Evolutionary conservation across 352 stramenopile genomes (phyloP), one percentile per base, ranked within the genome.

Genomic region (Globisporangium splendens): DNA sequence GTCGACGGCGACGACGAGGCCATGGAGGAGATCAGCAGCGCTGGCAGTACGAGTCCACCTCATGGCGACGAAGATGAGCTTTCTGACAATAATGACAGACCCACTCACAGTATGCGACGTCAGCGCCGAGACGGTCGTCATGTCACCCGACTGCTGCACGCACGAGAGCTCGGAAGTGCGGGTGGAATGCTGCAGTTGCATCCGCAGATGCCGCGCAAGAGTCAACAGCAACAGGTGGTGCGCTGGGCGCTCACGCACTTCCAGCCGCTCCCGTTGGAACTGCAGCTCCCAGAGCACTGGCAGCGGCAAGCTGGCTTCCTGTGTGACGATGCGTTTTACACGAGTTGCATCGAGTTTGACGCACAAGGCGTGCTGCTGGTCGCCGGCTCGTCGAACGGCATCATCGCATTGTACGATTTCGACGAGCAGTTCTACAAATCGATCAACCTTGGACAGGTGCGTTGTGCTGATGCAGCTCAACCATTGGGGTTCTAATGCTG

Each of bases 371-470:
- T 88, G 21, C 51, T 93, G 50, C 72, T 93, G 10, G 76, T 72
- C 35, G 77, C 70, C 0, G 83, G 83, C 0, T 72, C 79, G 17
- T 90, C 77, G 17, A 87, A 87, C 48, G 83, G 83, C 22, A 71
- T 86, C 42, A 65, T 93, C 15, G 78, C 81, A 6, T 63, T 93
- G 24, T 93, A 82, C 61, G 83, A 93, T 63, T 93, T 89, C 58
- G 83, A 93, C 62, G 82, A 89, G 48, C 66, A 88, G 33, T 89
- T 84, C 28, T 68, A 88, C 51, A 74, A 66, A 41, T 83, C 61
- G 46, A 65, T 91, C 20, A 89, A 88, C 41, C 44, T 83, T 7
- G 67, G 62, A 39, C 76, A 86, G 50, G 61, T 83, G 54, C 13
- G 13, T 8, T 31, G 46, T 2, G 10, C 18, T 13, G 10, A 17